Evolutionary conservation across 139 green algal species (phyloP).

Genomic region (Coelastrella sp.): DNA sequence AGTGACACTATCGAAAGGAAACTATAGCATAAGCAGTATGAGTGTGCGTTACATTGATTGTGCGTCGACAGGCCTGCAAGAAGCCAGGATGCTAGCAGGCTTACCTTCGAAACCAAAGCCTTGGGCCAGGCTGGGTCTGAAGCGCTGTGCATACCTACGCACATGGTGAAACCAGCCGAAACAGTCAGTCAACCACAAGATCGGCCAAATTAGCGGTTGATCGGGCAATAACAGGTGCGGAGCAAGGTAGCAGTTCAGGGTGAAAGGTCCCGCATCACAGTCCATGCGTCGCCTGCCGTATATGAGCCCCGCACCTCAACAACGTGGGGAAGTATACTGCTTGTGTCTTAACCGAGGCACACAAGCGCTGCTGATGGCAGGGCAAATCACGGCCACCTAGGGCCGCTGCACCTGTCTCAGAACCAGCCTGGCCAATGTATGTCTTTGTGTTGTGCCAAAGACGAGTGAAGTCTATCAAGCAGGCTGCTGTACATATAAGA

Average conservation of each 20-base stretch:
- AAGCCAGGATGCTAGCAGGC: not conserved
- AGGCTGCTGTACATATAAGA: not conserved
- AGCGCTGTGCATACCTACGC: not conserved
- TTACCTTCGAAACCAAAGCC: not conserved
- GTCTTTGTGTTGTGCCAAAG: not conserved
- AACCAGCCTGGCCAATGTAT: not conserved
- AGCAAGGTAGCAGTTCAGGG: not conserved
- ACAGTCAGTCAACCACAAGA: not conserved
- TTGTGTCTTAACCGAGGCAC: not conserved
- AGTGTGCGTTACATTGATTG: not conserved
- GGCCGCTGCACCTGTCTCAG: constrained; percentile 23
- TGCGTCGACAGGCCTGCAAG: not conserved
- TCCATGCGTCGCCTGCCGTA: not conserved
- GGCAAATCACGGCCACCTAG: not conserved
- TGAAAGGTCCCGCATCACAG: not conserved
- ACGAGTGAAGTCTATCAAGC: not conserved
- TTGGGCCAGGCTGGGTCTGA: not conserved
- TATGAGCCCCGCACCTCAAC: not conserved
- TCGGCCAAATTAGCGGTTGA: not conserved
- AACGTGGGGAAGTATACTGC: not conserved
- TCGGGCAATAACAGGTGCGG: not conserved
- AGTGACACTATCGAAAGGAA: no score
- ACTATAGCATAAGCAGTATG: no score
- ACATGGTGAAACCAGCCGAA: not conserved
- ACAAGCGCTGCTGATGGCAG: not conserved